A percentile compares a stretch with the other conserved stretches of the same genome.
Evolutionary conservation across 2,329 filamentous ascomycete genomes (phyloP).

Genomic region (Colletotrichum musae): DNA sequence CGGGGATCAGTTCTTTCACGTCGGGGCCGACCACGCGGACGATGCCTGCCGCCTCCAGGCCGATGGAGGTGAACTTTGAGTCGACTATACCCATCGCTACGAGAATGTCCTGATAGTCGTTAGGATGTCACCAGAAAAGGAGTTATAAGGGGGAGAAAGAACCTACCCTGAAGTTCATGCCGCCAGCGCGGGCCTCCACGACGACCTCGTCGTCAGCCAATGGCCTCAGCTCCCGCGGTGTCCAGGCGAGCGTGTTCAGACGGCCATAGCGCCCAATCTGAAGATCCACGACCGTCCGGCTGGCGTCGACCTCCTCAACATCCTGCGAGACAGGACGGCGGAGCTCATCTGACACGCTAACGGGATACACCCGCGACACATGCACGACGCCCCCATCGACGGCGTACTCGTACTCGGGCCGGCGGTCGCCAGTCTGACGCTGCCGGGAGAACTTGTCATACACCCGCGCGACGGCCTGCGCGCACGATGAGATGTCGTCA

Average conservation of each 20-base stretch:
- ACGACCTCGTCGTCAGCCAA: slow-evolving; percentile 18
- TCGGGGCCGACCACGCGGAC: slow-evolving; percentile 48
- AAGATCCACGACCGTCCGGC: background rate
- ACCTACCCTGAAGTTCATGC: slow-evolving; percentile 35
- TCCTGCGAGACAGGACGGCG: background rate
- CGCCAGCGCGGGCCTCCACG: slow-evolving; percentile 14
- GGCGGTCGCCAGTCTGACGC: accelerated
- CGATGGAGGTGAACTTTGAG: slow-evolving; percentile 38
- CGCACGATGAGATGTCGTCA: background rate
- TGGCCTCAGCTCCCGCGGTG: background rate
- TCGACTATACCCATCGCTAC: slow-evolving; percentile 46
- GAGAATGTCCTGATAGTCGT: slow-evolving; percentile 16
- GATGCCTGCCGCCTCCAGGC: slow-evolving; percentile 50
- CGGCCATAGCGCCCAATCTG: slow-evolving; percentile 22
- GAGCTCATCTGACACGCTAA: slow-evolving; percentile 18
- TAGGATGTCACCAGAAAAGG: background rate
- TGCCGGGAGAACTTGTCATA: slow-evolving; percentile 12
- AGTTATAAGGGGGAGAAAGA: slow-evolving; percentile 46
- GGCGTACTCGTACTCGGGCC: slow-evolving; percentile 24
- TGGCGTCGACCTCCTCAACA: background rate
- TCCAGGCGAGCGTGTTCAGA: slow-evolving; percentile 27
- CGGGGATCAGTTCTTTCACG: slow-evolving; percentile 48
- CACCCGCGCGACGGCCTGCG: background rate
- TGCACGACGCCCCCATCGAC: background rate
- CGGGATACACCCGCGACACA: slow-evolving; percentile 14